These are phyloP conservation scores for Camellia granthamiana DNA, from an alignment of 148 eudicot genomes.

Conservation along the genomic window DNA sequence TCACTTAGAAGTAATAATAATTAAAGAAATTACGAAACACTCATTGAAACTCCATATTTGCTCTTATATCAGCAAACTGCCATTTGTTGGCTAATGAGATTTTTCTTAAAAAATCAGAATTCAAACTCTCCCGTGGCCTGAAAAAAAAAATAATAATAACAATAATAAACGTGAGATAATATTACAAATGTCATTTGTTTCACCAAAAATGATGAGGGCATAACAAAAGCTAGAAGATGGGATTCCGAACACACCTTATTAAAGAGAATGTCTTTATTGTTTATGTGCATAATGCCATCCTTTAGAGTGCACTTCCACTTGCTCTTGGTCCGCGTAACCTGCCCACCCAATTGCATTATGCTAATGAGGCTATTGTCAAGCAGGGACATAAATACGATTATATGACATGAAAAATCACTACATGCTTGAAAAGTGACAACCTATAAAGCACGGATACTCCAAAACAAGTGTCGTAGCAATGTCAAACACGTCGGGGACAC, in stretches of 20 bases:
- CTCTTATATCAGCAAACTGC: constrained; percentile 16
- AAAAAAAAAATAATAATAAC: constrained; percentile 16
- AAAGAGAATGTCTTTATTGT: constrained; percentile 87
- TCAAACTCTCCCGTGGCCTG: constrained; percentile 97
- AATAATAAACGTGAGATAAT: neutral
- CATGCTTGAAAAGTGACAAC: neutral
- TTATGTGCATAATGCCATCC: constrained; percentile 98
- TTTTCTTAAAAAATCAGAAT: constrained; percentile 46
- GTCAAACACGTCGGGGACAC: no score
- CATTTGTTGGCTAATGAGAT: constrained; percentile 13
- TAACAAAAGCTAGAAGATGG: neutral
- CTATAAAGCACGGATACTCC: no score
- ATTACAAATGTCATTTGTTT: no score
- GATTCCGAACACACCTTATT: constrained; percentile 58
- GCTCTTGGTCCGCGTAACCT: constrained; percentile 97
- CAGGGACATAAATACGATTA: neutral
- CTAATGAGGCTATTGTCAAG: neutral
- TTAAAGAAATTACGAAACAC: neutral
- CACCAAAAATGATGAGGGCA: neutral
- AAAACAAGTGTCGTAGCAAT: no score
- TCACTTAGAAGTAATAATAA: constrained; percentile 11
- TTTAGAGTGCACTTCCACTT: constrained; percentile 95
- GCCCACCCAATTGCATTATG: constrained; percentile 16
- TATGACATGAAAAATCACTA: neutral
- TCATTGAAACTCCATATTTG: constrained; percentile 3